Evolutionary conservation across 2,329 filamentous ascomycete genomes (phyloP).

Genomic region (Phoma sp.): DNA sequence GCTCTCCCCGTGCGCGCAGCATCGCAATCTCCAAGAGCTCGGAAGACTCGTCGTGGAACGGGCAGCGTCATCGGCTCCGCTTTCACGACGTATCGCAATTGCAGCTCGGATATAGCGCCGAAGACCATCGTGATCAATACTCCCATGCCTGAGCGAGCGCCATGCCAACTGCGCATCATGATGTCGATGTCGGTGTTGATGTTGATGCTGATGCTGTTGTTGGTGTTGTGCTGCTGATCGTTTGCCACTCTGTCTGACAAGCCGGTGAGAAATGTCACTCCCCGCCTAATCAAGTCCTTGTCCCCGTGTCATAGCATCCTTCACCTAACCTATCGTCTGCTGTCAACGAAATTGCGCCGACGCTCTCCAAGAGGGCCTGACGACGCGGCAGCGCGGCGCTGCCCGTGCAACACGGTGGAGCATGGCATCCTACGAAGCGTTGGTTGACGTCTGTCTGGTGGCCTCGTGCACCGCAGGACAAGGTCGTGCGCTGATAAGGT

Average conservation of each 20-base stretch:
- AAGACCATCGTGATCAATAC: conserved; percentile 3
- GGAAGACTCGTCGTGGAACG: conserved; percentile 2
- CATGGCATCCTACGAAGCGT: conserved; percentile 4
- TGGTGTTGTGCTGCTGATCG: conserved; percentile 5
- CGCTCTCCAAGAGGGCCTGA: conserved; percentile 11
- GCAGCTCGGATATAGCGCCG: conserved; percentile 15
- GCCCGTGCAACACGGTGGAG: conserved; percentile 9
- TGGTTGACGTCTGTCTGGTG: background rate
- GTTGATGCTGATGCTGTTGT: conserved; percentile 5
- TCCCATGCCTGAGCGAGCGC: conserved; percentile 11
- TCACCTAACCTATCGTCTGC: conserved; percentile 4
- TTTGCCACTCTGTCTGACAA: background rate
- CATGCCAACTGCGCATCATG: conserved; percentile 9
- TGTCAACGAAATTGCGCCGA: conserved; percentile 15
- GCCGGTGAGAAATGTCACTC: conserved; percentile 2
- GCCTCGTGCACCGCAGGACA: conserved; percentile 5
- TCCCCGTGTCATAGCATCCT: conserved; percentile 2
- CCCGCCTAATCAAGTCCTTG: conserved; percentile 1
- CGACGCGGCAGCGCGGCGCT: conserved; percentile 15
- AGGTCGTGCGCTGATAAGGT: background rate
- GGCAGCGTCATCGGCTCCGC: conserved; percentile 14
- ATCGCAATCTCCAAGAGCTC: conserved; percentile 17
- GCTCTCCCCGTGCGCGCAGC: conserved; percentile 11
- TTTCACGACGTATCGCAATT: conserved; percentile 17
- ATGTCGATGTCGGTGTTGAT: conserved; percentile 6